Conservation (phyloP, 305 asterid species). For the Fraxinus xanthoxyloides region DNA sequence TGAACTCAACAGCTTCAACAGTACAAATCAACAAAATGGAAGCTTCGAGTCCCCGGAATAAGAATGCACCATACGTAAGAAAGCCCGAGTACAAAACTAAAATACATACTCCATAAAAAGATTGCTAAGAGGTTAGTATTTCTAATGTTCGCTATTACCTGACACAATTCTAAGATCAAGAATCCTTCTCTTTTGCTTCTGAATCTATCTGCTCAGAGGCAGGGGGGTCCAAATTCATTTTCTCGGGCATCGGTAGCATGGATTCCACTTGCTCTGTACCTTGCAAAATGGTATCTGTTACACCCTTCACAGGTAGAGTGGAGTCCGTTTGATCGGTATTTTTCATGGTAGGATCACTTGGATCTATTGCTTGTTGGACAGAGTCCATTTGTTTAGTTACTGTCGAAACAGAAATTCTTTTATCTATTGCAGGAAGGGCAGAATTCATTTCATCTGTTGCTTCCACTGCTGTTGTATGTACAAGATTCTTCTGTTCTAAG, state of each 20-base stretch:
- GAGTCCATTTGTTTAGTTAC: constrained; percentile 23
- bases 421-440: constrained; percentile 30
- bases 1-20: constrained; percentile 10
- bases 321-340: constrained; percentile 33
- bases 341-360: constrained; percentile 24
- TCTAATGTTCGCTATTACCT: not conserved
- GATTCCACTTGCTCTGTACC: constrained; percentile 30
- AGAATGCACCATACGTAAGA: not conserved
- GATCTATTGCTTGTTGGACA: constrained; percentile 15
- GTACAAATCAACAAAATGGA: not conserved
- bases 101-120: constrained; percentile 9
- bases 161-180: constrained; percentile 23
- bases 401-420: constrained; percentile 21
- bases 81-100: not conserved
- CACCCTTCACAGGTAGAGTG: constrained; percentile 17
- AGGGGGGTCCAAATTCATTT: constrained; percentile 49
- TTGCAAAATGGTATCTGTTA: constrained; percentile 23
- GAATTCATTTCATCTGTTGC: constrained; percentile 32
- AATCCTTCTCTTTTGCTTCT: constrained; percentile 31
- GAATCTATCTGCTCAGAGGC: constrained; percentile 30
- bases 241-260: constrained; percentile 30
- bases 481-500: constrained; percentile 22
- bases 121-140: constrained; percentile 1
- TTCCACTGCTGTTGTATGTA: constrained; percentile 20
- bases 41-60: not conserved